phyloP scores from a whole-genome alignment of 805 yeast genomes.

The Metschnikowia corniflorae region DNA sequence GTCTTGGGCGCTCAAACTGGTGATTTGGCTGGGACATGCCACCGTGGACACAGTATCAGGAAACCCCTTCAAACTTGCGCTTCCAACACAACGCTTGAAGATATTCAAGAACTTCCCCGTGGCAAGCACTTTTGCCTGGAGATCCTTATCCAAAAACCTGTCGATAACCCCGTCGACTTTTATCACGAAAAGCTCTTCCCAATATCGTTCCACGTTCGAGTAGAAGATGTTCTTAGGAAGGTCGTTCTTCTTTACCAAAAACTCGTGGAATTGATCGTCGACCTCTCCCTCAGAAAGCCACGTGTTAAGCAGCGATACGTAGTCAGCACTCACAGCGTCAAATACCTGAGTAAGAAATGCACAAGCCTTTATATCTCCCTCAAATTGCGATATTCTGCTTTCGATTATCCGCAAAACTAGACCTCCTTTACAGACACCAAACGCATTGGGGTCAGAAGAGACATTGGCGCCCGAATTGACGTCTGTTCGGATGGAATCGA shows the following conservation, averaged over 20 bases:
- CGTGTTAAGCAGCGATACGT: conserved; percentile 62
- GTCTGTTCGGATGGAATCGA: conserved; percentile 40
- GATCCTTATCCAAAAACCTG: conserved; percentile 51
- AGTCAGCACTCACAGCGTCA: conserved; percentile 57
- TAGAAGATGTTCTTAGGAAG: conserved; percentile 27
- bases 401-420: conserved; percentile 61
- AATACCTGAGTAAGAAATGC: conserved; percentile 52
- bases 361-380: conserved; percentile 62
- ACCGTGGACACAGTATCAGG: conserved; percentile 21
- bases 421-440: conserved; percentile 74
- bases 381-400: conserved; percentile 48
- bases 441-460: conserved; percentile 46
- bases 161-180: conserved; percentile 71
- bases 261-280: conserved; percentile 79
- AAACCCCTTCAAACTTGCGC: conserved; percentile 32
- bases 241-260: conserved; percentile 47
- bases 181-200: conserved; percentile 73
- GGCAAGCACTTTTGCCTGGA: conserved; percentile 62
- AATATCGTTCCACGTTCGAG: conserved; percentile 54
- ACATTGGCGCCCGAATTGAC: conserved; percentile 44
- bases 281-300: conserved; percentile 79
- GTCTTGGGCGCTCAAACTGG: conserved; percentile 35
- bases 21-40: conserved; percentile 21
- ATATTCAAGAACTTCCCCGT: conserved; percentile 87
- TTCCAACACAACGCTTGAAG: conserved; percentile 55